These are phyloP conservation scores for Cladophialophora yegresii DNA, from an alignment of 2,329 filamentous ascomycete species.

Conservation along the genomic window DNA sequence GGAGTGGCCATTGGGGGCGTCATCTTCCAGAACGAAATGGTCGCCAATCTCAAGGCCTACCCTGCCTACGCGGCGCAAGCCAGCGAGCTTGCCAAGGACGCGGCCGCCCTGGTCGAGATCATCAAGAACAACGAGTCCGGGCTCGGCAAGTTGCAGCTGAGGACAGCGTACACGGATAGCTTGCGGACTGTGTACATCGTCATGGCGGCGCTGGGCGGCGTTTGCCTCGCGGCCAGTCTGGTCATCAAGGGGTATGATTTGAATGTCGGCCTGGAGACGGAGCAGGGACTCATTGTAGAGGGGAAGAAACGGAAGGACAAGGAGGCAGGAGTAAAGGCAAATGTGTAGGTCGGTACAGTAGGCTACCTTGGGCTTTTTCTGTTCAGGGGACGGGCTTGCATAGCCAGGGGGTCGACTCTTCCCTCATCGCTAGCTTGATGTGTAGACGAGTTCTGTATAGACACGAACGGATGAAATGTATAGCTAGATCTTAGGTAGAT, in stretches of 20 bases:
- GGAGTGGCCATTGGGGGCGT: conserved; percentile 69
- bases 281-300: conserved; percentile 52
- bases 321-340: background rate
- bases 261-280: conserved; percentile 51
- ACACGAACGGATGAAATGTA: background rate
- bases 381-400: background rate
- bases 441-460: background rate
- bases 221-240: conserved; percentile 55
- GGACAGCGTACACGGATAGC: conserved; percentile 57
- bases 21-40: conserved; percentile 68
- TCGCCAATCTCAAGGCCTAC: conserved; percentile 52
- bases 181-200: conserved; percentile 60
- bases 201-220: conserved; percentile 55
- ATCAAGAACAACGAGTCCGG: conserved; percentile 58
- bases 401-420: background rate
- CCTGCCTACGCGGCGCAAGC: conserved; percentile 54
- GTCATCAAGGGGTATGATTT: conserved; percentile 56
- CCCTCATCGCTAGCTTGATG: background rate
- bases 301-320: conserved; percentile 38
- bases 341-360: background rate
- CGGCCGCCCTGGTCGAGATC: conserved; percentile 60
- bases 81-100: conserved; percentile 57
- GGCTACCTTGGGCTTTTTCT: background rate
- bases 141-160: conserved; percentile 46
- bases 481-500: background rate